phyloP scores from a whole-genome alignment of 2,329 filamentous ascomycete species.

The Hymenotorrendiella dingleyae region DNA sequence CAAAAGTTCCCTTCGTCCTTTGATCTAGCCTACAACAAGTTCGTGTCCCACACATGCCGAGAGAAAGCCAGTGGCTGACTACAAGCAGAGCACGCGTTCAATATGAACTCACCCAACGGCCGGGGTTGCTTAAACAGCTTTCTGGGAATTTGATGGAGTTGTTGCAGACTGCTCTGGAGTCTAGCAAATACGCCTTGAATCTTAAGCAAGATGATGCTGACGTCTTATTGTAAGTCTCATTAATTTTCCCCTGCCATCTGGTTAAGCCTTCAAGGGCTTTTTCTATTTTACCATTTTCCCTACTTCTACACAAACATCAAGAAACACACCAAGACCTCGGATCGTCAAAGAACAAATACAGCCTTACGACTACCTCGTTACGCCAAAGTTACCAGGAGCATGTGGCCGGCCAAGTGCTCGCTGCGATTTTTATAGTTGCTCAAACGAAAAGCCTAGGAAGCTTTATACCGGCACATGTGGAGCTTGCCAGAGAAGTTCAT shows the following conservation, averaged over 20 bases:
- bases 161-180: constrained; percentile 53
- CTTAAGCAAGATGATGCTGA: constrained; percentile 60
- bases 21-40: constrained; percentile 73
- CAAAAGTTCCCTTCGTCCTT: constrained; percentile 54
- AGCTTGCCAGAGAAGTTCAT: no score
- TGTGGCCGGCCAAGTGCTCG: no score
- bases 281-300: not conserved
- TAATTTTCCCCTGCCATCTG: not conserved
- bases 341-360: no score
- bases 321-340: no score
- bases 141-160: constrained; percentile 40
- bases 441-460: no score
- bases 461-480: no score
- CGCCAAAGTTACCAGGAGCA: no score
- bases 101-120: constrained; percentile 64
- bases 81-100: constrained; percentile 55
- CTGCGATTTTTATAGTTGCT: no score
- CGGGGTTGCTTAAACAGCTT: constrained; percentile 53
- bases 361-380: no score
- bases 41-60: constrained; percentile 30
- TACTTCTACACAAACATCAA: no score
- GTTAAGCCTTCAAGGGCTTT: not conserved
- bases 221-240: constrained; percentile 46
- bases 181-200: constrained; percentile 55
- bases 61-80: constrained; percentile 7